A percentile compares a stretch with the other conserved stretches of the same genome.
These are phyloP conservation scores for Collybia mongolica DNA, from an alignment of 768 basidiomycete species.

Conservation along the genomic window DNA sequence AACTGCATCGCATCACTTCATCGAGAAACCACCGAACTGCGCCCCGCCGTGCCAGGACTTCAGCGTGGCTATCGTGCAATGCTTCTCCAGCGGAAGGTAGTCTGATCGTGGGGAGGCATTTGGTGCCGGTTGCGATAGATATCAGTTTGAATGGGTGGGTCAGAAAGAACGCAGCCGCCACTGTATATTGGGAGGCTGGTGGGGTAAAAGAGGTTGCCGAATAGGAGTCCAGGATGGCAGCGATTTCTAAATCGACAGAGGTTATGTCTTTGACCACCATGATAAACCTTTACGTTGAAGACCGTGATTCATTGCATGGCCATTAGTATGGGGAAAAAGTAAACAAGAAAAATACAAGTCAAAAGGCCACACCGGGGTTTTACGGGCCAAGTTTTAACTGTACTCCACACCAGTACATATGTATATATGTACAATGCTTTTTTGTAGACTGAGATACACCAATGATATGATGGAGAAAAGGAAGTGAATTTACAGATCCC, in stretches of 20 bases:
- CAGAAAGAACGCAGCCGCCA: conserved; percentile 59
- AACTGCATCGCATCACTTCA: conserved; percentile 48
- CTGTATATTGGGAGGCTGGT: conserved; percentile 56
- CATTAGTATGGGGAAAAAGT: background rate
- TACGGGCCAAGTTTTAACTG: too few species aligned
- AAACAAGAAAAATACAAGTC: background rate
- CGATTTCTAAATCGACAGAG: too few species aligned
- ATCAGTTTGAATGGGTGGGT: conserved; percentile 46
- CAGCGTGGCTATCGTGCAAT: conserved; percentile 89
- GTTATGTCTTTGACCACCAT: background rate
- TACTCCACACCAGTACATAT: too few species aligned
- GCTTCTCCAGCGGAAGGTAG: conserved; percentile 72
- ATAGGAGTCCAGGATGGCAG: conserved; percentile 41
- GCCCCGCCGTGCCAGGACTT: conserved; percentile 83
- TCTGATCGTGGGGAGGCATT: conserved; percentile 69
- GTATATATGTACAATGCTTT: too few species aligned
- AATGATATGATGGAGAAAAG: conserved; percentile 4
- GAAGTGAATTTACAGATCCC: conserved; percentile 54
- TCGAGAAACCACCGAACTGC: conserved; percentile 78
- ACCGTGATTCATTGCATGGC: background rate
- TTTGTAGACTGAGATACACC: too few species aligned
- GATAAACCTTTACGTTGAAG: background rate
- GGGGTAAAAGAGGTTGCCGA: conserved; percentile 46
- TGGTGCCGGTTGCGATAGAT: conserved; percentile 79
- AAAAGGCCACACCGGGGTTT: too few species aligned